Evolutionary conservation across 768 basidiomycete genomes (phyloP), one percentile per base, ranked within the genome.

Genomic region (Mycena vitilis): DNA sequence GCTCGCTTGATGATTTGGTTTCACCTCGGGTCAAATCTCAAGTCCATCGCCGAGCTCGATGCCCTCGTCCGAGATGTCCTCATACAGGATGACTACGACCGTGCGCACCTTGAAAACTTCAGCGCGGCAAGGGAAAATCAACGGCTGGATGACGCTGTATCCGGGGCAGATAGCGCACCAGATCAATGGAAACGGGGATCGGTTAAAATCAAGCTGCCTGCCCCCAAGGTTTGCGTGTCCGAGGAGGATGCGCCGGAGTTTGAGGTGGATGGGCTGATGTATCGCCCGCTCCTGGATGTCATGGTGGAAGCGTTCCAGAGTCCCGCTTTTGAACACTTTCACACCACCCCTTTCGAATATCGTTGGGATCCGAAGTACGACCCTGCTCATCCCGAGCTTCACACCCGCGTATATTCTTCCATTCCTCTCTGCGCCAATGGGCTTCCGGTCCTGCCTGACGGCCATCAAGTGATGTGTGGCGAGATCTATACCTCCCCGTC

Each of bases 181-280:
- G 38, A 40, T 13, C 6, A 40, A 40, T 40, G 38, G 38, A 40
- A 40, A 40, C 6, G 38, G 13, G 38, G 8, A 7, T 40, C 38
- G 38, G 13, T 40, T 7, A 40, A 40, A 40, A 40, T 40, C 38
- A 40, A 40, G 38, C 38, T 40, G 8, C 38, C 38, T 6, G 38
- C 38, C 6, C 38, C 6, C 38, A 40, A 40, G 38, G 38, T 40
- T 40, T 40, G 38, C 22, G 47, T n/a, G 5, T n/a, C 47, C 6
- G 69, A 71, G 0, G 78, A 81, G 60, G 68, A 66, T 20, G 79
- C 80, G 5, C 80, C 78, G 0, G 59, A 62, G 3, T 77, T 81
- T 49, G 60, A 72, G 12, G 73, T 85, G n/a, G 36, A 56, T 1
- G 77, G 76, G 11, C 44, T 84, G 4, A 70, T 71, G 48, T 73